Conservation (phyloP, 176 grass and related monocot species). For the Avena sativa region DNA sequence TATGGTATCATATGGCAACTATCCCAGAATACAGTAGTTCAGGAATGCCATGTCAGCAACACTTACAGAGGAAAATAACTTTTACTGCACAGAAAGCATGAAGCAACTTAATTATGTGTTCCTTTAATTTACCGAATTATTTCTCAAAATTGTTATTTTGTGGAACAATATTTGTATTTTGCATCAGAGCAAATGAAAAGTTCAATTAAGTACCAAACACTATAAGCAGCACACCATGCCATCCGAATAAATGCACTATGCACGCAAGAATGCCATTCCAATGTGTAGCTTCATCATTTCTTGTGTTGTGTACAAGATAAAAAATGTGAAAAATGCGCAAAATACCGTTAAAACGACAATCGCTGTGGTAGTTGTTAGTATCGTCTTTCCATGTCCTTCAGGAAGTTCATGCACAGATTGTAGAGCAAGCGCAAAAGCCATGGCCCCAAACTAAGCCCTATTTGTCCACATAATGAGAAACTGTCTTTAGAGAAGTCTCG, state of each 20-base stretch:
- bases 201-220: conserved; percentile 5
- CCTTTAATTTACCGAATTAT: conserved; percentile 2
- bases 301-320: conserved; percentile 15
- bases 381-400: conserved; percentile 95
- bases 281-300: background rate
- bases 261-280: background rate
- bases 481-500: background rate
- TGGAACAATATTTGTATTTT: background rate
- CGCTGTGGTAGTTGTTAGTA: conserved; percentile 91
- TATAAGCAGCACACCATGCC: background rate
- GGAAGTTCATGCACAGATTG: conserved; percentile 98
- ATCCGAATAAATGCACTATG: background rate
- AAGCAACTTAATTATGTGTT: background rate
- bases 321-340: conserved; percentile 37
- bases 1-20: conserved; percentile 2
- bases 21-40: background rate
- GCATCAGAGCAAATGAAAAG: conserved; percentile 15
- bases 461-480: conserved; percentile 42
- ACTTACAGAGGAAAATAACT: background rate
- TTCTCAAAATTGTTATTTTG: conserved; percentile 18
- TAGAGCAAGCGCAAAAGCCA: conserved; percentile 99
- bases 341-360: conserved; percentile 97
- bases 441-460: conserved; percentile 97
- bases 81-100: conserved; percentile 22
- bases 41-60: background rate